phyloP scores from a whole-genome alignment of 2,329 filamentous ascomycete species.

The Colletotrichum neosansevieriae region DNA sequence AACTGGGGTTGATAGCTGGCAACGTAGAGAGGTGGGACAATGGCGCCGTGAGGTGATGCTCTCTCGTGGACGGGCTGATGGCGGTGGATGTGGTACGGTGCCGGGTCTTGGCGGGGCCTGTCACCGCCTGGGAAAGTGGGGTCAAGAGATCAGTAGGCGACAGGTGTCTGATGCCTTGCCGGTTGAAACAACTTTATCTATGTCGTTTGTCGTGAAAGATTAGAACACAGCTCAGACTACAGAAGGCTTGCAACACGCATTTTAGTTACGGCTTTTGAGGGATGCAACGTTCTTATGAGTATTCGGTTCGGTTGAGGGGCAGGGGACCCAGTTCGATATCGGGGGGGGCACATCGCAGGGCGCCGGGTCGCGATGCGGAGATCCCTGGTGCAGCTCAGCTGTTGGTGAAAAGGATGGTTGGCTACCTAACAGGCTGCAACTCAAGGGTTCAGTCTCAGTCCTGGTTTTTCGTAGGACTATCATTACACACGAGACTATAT shows the following conservation, averaged over 20 bases:
- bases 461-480: not conserved
- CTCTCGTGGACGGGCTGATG: constrained; percentile 11
- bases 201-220: no score
- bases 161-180: no score
- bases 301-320: not conserved
- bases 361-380: constrained; percentile 36
- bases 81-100: constrained; percentile 6
- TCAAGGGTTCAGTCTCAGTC: no score
- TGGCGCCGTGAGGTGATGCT: not conserved
- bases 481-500: no score
- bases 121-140: constrained; percentile 3
- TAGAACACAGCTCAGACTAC: no score
- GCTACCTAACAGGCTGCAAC: not conserved
- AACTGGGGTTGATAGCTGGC: not conserved
- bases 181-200: no score
- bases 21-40: not conserved
- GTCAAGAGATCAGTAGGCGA: not conserved
- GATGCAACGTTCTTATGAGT: not conserved
- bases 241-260: no score
- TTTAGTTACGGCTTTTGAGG: not conserved
- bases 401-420: not conserved
- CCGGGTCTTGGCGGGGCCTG: constrained; percentile 20
- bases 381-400: not conserved
- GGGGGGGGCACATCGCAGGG: constrained; percentile 20
- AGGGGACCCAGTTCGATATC: constrained; percentile 8